Evolutionary conservation across 2,329 filamentous ascomycete genomes (phyloP).

Genomic region (Didymella lethalis): DNA sequence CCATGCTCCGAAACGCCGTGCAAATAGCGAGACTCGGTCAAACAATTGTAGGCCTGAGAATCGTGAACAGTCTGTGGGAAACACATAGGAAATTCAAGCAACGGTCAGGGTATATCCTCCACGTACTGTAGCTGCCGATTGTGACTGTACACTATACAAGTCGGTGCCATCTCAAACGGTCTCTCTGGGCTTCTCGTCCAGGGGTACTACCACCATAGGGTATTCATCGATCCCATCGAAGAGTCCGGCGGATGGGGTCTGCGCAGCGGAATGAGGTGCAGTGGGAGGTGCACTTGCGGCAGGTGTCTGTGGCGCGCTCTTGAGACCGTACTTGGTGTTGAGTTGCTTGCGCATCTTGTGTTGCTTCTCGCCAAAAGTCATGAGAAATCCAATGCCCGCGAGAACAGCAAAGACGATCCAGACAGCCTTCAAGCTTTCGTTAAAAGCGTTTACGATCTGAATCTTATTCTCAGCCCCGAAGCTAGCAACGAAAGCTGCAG

Average conservation of each 20-base stretch:
- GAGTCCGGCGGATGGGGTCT: neutral
- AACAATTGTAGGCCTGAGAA: neutral
- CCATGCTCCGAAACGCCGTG: neutral
- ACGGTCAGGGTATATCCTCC: constrained; percentile 13
- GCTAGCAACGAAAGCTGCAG: constrained; percentile 27
- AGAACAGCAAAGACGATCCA: constrained; percentile 51
- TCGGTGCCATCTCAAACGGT: neutral
- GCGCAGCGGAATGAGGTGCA: neutral
- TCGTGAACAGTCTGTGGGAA: constrained; percentile 1
- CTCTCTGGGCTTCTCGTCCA: neutral
- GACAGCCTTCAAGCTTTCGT: constrained; percentile 45
- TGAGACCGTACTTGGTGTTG: constrained; percentile 53
- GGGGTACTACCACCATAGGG: constrained; percentile 8
- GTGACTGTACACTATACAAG: constrained; percentile 1
- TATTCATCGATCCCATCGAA: neutral
- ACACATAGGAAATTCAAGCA: neutral
- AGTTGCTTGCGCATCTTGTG: constrained; percentile 50
- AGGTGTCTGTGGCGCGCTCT: constrained; percentile 29
- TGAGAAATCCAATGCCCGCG: constrained; percentile 43
- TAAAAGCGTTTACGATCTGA: constrained; percentile 49
- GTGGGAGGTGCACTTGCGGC: neutral
- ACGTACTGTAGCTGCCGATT: neutral
- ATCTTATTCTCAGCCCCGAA: constrained; percentile 25
- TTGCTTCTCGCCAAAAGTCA: constrained; percentile 49
- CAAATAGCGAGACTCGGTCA: neutral